Evolutionary conservation across 2,329 filamentous ascomycete genomes (phyloP).

Genomic region (Clonostachys byssicola): DNA sequence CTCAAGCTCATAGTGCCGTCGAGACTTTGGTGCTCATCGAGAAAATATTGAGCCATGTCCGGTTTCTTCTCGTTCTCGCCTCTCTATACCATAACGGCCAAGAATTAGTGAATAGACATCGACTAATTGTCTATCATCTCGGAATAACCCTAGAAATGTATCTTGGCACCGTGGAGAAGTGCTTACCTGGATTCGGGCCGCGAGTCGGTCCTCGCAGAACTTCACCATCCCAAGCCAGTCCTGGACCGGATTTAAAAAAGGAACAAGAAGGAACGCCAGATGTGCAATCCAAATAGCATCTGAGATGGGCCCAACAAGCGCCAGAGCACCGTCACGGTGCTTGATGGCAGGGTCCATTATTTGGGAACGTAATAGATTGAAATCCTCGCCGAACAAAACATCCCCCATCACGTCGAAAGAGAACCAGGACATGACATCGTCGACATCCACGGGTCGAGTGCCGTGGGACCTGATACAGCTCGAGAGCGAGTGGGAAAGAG

Average conservation of each 20-base stretch:
- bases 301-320: not conserved
- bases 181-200: not conserved
- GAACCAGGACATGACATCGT: not conserved
- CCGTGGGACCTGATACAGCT: not conserved
- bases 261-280: not conserved
- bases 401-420: constrained; percentile 2
- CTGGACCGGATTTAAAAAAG: not conserved
- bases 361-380: not conserved
- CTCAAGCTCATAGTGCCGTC: not conserved
- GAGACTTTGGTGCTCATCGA: not conserved
- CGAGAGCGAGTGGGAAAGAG: too few species aligned
- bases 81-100: not conserved
- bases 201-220: not conserved
- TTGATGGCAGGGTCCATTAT: not conserved
- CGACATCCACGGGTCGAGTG: not conserved
- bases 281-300: not conserved
- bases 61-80: not conserved
- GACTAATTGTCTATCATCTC: not conserved
- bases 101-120: not conserved
- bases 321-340: not conserved
- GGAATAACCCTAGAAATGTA: too few species aligned
- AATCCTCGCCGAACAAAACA: not conserved
- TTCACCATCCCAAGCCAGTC: not conserved
- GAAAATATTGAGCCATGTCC: not conserved
- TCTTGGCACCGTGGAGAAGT: not conserved